These are phyloP conservation scores for Arachnomyces sp. DNA, from an alignment of 2,329 filamentous ascomycete genomes.

Conservation along the genomic window DNA sequence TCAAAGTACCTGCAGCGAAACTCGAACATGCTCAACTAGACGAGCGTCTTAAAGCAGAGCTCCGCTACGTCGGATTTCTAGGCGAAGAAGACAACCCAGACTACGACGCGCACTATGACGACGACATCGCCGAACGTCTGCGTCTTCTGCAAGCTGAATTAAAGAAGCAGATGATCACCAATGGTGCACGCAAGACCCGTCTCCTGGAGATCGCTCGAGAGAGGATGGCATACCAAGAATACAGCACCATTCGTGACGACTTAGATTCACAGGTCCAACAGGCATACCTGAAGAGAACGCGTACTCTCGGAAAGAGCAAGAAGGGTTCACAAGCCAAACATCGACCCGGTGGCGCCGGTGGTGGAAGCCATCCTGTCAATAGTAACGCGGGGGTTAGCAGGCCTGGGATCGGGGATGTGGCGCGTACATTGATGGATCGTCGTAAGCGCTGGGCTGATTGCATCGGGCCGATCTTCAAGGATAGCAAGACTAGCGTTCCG, in stretches of 20 bases:
- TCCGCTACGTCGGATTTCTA: conserved; percentile 83
- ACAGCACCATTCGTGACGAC: conserved; percentile 92
- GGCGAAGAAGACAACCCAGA: conserved; percentile 63
- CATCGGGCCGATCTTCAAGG: conserved; percentile 84
- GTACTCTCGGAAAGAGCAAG: conserved; percentile 88
- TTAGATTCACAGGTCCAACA: conserved; percentile 90
- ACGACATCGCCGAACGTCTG: conserved; percentile 84
- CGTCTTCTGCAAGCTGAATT: conserved; percentile 77
- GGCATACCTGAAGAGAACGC: conserved; percentile 90
- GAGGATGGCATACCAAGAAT: conserved; percentile 93
- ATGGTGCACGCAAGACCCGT: conserved; percentile 82
- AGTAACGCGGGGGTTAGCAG: conserved; percentile 38
- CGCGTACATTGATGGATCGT: conserved; percentile 86
- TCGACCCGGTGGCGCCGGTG: conserved; percentile 60
- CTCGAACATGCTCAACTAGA: conserved; percentile 82
- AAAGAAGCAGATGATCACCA: conserved; percentile 74
- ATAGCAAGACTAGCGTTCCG: conserved; percentile 70
- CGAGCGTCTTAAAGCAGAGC: conserved; percentile 82
- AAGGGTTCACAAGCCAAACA: conserved; percentile 64
- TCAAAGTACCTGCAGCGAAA: conserved; percentile 72
- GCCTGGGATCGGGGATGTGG: conserved; percentile 76
- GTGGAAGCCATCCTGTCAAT: conserved; percentile 53
- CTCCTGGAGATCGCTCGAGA: conserved; percentile 83
- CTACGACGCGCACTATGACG: conserved; percentile 84
- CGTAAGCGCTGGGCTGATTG: conserved; percentile 82